Evolutionary conservation across 352 stramenopile genomes (phyloP), one percentile per base, ranked within the genome.

Genomic region (Globisporangium cederbergense): DNA sequence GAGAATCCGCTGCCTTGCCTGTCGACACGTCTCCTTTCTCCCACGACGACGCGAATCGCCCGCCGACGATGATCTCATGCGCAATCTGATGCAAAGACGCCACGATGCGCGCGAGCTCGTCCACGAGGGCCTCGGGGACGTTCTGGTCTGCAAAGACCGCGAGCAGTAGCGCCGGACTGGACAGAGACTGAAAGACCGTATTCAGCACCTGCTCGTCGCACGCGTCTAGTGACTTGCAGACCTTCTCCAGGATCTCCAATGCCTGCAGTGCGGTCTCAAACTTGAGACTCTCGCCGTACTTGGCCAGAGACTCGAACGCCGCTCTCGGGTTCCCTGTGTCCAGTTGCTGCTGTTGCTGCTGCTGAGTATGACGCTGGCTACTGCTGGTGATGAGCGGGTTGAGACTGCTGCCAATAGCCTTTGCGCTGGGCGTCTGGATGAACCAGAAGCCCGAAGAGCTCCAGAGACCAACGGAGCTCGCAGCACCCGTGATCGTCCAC

Each of bases 111-210:
- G 75, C 70, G n/a, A 94, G 69, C n/a, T 90, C 81, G 52, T 80
- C 58, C 7, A 93, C 63, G 1, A 95, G 61, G 34, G 76, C 46
- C 56, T 77, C 64, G 4, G 73, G 74, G 14, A 71, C 67, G 45
- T 71, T 67, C 38, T 70, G 58, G 54, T 79, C 73, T 6, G 72
- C 57, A 14, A 91, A 67, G 28, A 88, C 66, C n/a, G 86, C 78
- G 11, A 96, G 71, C 22, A 96, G 59, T 11, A 93, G 73, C 8
- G 83, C 75, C 14, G 88, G 86, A 47, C 75, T 90, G 18, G 83
- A 86, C 18, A 92, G 74, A 54, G 63, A 60, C n/a, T 58, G 47
- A 9, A 74, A 58, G 14, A 74, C 73, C 1, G 63, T 52, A 42
- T 57, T 64, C 75, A 74, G 83, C 1, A 54, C 64, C 45, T 28